Base-by-base conservation (phyloP, 345 rosid genomes). In the Salix arbutifolia region DNA sequence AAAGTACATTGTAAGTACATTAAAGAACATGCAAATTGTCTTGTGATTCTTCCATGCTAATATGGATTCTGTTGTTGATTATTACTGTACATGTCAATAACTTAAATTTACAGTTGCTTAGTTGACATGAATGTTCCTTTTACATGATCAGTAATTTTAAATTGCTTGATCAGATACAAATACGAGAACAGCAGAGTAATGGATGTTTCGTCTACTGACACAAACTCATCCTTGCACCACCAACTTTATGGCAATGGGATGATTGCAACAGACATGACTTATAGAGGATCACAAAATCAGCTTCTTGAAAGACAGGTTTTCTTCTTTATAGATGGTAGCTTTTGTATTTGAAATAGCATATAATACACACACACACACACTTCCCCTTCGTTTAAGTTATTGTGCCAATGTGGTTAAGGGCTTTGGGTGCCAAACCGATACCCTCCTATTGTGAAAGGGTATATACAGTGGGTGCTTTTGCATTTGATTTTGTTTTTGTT, bases 291-390 rank as follows among this genome's bases (percentile, higher is more conserved):
- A 74, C 91, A 92, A 74, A 91, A 92, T 79, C 97, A 92, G 81
- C 97, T 92, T 80, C 97, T 92, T 78, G 94, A 92, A 86, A 90
- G 98, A 91, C 98, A 94, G 90, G 94, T 92, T 67, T 72, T 48
- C 65, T 75, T 81, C 69, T 77, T 75, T 72, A 68, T 77, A 44
- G 70, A 64, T 62, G 5, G n/a, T 61, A 58, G 69, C 50, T 73
- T 46, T 52, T 61, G 46, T 67, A 35, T 53, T 37, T 70, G 40
- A 71, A 72, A 16, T 33, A 33, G 37, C 37, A 33, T 33, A 33
- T 33, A 33, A 33, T 31, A 31, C 33, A 31, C 33, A 33, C 35
- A 33, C 37, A 33, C 37, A 33, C 37, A 33, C 37, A 33, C 37
- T 33, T 33, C 1, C 7, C 37, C 0, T 33, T 33, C 7, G 37